Conservation (phyloP, 495 filamentous ascomycete genomes). For the Coniosporium apollinis region DNA sequence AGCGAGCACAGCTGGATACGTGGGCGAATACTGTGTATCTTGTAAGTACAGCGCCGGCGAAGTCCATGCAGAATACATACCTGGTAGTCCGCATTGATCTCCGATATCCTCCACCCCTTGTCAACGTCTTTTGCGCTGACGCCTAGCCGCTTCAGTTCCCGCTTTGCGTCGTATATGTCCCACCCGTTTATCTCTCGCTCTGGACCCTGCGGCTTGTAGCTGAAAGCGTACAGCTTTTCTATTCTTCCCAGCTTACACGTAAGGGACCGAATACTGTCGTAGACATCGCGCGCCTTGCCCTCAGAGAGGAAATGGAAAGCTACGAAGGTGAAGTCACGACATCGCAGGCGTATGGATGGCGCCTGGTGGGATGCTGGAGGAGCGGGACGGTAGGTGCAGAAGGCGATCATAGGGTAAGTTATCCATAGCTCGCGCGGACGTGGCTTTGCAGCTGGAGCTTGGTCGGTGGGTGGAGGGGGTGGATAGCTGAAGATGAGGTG, state of each 20-base stretch:
- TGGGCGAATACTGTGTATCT: slow-evolving; percentile 59
- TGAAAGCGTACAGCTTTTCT: slow-evolving; percentile 86
- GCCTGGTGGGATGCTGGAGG: slow-evolving; percentile 16
- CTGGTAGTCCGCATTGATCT: slow-evolving; percentile 71
- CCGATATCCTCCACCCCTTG: slow-evolving; percentile 77
- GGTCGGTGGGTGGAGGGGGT: not conserved
- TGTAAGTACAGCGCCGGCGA: slow-evolving; percentile 15
- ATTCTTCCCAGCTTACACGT: slow-evolving; percentile 71
- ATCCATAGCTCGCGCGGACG: slow-evolving; percentile 8
- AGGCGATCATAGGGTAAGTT: slow-evolving; percentile 9
- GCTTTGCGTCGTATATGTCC: slow-evolving; percentile 70
- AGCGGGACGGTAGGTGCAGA: slow-evolving; percentile 6
- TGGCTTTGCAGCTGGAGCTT: not conserved
- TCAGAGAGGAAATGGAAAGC: slow-evolving; percentile 71
- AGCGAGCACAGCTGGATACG: slow-evolving; percentile 75
- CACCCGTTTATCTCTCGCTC: slow-evolving; percentile 71
- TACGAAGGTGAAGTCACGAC: slow-evolving; percentile 83
- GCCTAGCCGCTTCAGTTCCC: slow-evolving; percentile 68
- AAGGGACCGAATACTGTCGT: slow-evolving; percentile 66
- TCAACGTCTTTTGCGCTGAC: slow-evolving; percentile 56
- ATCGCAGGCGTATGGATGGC: slow-evolving; percentile 74
- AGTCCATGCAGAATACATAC: slow-evolving; percentile 24
- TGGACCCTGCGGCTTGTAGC: slow-evolving; percentile 51
- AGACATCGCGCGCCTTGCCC: slow-evolving; percentile 63
- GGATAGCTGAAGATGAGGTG: slow-evolving; percentile 45